Evolutionary conservation across 78 protist genomes (phyloP).

Genomic region (Parvularia atlantis): DNA sequence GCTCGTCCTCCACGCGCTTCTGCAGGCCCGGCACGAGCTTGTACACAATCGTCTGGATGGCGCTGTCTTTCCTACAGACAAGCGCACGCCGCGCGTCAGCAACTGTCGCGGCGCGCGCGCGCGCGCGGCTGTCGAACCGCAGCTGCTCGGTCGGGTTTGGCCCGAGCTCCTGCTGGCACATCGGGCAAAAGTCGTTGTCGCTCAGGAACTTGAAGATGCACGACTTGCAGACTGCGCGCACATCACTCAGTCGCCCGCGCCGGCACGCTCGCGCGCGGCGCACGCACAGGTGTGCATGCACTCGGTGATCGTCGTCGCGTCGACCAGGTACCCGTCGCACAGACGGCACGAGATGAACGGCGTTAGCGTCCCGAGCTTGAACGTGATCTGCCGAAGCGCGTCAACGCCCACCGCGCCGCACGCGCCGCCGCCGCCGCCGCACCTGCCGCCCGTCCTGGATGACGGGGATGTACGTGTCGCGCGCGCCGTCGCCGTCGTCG

Average conservation of each 20-base stretch:
- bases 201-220: not conserved
- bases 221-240: not conserved
- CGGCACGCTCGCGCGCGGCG: not conserved
- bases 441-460: no score
- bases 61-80: not conserved
- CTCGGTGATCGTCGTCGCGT: not conserved
- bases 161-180: not conserved
- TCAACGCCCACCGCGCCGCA: no score
- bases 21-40: not conserved
- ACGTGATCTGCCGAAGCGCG: no score
- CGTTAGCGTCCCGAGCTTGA: not conserved
- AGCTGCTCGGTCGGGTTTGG: not conserved
- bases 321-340: not conserved
- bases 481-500: no score
- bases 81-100: no score
- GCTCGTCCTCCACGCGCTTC: no score
- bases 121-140: not conserved
- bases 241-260: not conserved
- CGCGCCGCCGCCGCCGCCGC: no score
- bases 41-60: not conserved
- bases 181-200: not conserved
- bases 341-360: not conserved
- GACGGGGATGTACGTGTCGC: no score
- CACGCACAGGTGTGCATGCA: not conserved
- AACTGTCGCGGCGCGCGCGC: no score